Conservation (phyloP, 106 monocot genomes). For the Agapanthus africanus region DNA sequence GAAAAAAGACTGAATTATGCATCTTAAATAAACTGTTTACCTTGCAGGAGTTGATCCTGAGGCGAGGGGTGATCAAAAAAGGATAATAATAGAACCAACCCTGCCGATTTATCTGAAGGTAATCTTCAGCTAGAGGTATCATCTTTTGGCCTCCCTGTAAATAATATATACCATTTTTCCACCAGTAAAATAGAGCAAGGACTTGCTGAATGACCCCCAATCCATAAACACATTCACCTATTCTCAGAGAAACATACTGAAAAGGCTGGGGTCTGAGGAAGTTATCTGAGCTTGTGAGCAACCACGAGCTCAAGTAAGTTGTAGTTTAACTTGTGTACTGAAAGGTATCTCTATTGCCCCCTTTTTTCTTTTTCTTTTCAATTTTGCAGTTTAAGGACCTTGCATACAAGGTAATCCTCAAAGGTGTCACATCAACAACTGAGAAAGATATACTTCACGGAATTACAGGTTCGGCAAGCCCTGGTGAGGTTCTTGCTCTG, state of each 20-base stretch:
- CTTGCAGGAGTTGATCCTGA: slow-evolving; percentile 31
- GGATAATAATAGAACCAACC: slow-evolving; percentile 39
- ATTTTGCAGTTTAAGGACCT: slow-evolving; percentile 68
- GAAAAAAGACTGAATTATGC: no score
- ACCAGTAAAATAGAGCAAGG: no score
- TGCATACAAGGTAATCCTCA: slow-evolving; percentile 51
- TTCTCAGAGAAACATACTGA: no score
- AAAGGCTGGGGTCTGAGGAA: no score
- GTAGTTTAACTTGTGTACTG: slow-evolving; percentile 10
- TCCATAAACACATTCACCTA: no score
- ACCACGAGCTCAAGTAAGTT: no score
- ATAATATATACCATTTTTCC: no score
- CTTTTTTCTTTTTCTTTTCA: background rate
- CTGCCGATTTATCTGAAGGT: slow-evolving; percentile 58
- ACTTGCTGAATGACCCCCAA: no score
- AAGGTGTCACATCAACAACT: slow-evolving; percentile 36
- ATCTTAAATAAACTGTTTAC: background rate
- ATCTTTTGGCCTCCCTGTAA: background rate
- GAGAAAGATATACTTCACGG: slow-evolving; percentile 63
- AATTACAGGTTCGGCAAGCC: slow-evolving; percentile 68
- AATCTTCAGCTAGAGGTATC: slow-evolving; percentile 2
- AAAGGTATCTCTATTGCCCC: slow-evolving; percentile 10
- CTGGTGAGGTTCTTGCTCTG: slow-evolving; percentile 66
- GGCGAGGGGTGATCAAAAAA: slow-evolving; percentile 8
- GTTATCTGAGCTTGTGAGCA: no score